A percentile compares a stretch with the other conserved stretches of the same genome.
phyloP scores from a whole-genome alignment of 192 early-diverging fungal genomes.

The Cladochytrium replicatum region DNA sequence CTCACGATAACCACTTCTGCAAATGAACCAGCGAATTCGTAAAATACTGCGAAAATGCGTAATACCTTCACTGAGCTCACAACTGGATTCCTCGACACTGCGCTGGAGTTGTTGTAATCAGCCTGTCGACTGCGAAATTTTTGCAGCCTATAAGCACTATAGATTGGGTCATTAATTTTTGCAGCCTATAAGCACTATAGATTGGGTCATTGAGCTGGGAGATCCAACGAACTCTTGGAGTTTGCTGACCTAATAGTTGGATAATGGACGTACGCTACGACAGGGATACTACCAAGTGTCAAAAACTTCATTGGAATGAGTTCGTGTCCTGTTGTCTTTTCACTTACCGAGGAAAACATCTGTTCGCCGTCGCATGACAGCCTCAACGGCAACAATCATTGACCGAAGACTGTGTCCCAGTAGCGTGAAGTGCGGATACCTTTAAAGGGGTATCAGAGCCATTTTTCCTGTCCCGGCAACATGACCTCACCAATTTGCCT shows the following conservation, averaged over 20 bases:
- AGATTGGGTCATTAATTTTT: too few species aligned
- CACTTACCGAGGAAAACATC: conserved; percentile 71
- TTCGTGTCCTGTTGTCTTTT: background rate
- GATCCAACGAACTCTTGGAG: too few species aligned
- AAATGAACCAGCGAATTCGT: conserved; percentile 67
- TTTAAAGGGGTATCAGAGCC: conserved; percentile 9
- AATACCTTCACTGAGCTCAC: conserved; percentile 51
- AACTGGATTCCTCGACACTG: conserved; percentile 44
- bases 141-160: conserved; percentile 82
- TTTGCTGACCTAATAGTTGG: conserved; percentile 69
- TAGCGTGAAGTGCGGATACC: conserved; percentile 73
- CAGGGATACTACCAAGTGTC: conserved; percentile 85
- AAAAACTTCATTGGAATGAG: conserved; percentile 60
- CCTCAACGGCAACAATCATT: conserved; percentile 63
- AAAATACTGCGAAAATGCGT: conserved; percentile 58
- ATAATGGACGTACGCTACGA: conserved; percentile 89
- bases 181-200: conserved; percentile 87
- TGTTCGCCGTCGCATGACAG: conserved; percentile 52
- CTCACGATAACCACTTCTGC: conserved; percentile 69
- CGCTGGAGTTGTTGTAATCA: conserved; percentile 53
- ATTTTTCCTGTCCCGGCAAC: background rate
- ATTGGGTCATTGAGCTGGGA: too few species aligned
- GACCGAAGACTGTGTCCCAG: conserved; percentile 81
- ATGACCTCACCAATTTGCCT: conserved; percentile 45
- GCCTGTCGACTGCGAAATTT: conserved; percentile 53